A percentile compares a stretch with the other conserved stretches of the same genome.
Evolutionary conservation across 768 basidiomycete species (phyloP).

Genomic region (Boletellus ananas): DNA sequence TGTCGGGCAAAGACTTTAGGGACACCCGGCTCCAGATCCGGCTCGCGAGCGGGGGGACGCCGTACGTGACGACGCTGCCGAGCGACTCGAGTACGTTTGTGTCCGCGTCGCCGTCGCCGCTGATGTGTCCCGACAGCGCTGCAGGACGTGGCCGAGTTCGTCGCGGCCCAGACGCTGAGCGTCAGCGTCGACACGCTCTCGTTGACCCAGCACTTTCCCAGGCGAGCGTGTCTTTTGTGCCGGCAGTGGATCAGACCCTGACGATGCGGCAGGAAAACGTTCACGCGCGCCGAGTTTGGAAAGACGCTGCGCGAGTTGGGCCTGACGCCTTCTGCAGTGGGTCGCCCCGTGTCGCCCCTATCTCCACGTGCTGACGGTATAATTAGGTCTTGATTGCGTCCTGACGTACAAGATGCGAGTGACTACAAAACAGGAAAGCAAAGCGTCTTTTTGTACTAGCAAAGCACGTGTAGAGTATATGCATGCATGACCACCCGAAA

Average conservation of each 20-base stretch:
- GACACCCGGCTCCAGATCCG: constrained; percentile 91
- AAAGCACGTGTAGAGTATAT: not conserved
- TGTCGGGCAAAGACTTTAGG: constrained; percentile 71
- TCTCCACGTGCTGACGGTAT: constrained; percentile 1
- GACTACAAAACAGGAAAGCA: not conserved
- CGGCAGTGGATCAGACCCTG: not conserved
- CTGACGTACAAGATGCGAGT: not conserved
- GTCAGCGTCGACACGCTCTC: constrained; percentile 77
- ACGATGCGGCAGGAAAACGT: constrained; percentile 62
- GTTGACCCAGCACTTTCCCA: constrained; percentile 80
- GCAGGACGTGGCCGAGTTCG: constrained; percentile 80
- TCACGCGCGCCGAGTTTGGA: constrained; percentile 67
- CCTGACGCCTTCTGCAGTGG: constrained; percentile 80
- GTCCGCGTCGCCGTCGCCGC: not conserved
- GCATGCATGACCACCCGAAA: not conserved
- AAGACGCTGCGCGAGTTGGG: constrained; percentile 80
- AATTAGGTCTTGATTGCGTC: constrained; percentile 54
- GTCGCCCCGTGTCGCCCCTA: not conserved
- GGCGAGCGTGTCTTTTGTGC: constrained; percentile 41
- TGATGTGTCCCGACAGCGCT: constrained; percentile 47
- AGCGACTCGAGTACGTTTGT: constrained; percentile 67
- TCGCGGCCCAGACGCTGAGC: constrained; percentile 67
- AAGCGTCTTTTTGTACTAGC: not conserved
- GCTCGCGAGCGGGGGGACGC: constrained; percentile 70
- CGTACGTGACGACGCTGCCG: constrained; percentile 75